phyloP scores from a whole-genome alignment of 495 filamentous ascomycete species.

The Haplographium delicatum region DNA sequence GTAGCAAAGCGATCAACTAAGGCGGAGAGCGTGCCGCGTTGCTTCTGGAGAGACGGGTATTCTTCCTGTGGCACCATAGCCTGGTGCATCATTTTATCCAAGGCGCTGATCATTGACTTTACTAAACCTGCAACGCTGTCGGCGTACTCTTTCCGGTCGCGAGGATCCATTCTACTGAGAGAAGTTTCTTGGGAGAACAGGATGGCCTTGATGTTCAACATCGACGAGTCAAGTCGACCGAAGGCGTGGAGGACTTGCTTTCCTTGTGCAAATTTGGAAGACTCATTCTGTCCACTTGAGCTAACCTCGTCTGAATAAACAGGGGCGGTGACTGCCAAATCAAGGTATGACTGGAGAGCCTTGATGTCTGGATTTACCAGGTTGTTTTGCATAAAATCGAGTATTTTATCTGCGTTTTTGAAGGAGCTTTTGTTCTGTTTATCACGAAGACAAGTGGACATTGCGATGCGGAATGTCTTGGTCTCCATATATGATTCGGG shows the following conservation, averaged over 20 bases:
- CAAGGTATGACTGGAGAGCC: constrained; percentile 32
- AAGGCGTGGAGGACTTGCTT: constrained; percentile 22
- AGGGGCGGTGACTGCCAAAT: constrained; percentile 26
- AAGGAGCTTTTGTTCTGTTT: constrained; percentile 61
- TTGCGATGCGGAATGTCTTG: constrained; percentile 64
- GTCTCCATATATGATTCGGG: constrained; percentile 32
- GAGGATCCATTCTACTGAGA: background rate
- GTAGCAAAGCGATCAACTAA: constrained; percentile 6
- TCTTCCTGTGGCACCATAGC: constrained; percentile 12
- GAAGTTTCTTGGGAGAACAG: constrained; percentile 8
- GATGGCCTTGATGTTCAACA: constrained; percentile 15
- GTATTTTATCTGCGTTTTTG: constrained; percentile 47
- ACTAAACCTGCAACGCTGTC: background rate
- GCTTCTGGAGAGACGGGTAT: background rate
- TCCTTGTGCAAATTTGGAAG: constrained; percentile 10
- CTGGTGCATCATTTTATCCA: constrained; percentile 18
- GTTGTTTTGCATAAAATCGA: constrained; percentile 48
- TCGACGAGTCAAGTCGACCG: constrained; percentile 13
- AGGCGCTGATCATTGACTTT: constrained; percentile 16
- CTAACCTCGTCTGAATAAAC: background rate
- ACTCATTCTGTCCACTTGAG: background rate
- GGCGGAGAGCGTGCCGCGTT: constrained; percentile 19
- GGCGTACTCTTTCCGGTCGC: background rate
- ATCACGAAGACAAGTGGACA: constrained; percentile 65
- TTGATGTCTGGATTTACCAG: constrained; percentile 38